phyloP scores from a whole-genome alignment of 345 rosid species.

The Gossypium thurberi region DNA sequence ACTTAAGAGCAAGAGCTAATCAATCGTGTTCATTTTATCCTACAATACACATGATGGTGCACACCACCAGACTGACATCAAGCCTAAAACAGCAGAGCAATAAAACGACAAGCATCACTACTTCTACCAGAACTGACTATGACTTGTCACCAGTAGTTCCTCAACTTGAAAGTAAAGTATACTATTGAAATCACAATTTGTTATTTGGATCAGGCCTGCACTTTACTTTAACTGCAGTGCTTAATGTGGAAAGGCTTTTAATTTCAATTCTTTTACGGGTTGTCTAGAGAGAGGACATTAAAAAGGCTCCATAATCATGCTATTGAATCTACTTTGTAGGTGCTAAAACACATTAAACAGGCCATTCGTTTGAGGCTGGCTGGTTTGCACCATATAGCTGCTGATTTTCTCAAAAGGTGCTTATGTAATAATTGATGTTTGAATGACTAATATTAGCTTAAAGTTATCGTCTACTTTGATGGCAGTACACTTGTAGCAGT shows the following conservation, averaged over 20 bases:
- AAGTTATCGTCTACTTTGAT: not conserved
- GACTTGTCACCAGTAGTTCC: constrained; percentile 4
- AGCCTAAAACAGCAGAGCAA: not conserved
- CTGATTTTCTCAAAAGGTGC: too few relatives aligned
- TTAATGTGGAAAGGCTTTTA: not conserved
- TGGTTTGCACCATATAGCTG: too few relatives aligned
- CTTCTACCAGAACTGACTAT: not conserved
- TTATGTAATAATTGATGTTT: too few relatives aligned
- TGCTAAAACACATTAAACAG: too few relatives aligned
- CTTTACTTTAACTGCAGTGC: too few relatives aligned
- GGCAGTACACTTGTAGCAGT: not conserved
- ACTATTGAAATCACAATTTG: not conserved
- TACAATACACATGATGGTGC: not conserved
- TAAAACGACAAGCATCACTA: not conserved
- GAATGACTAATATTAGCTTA: not conserved
- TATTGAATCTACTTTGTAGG: too few relatives aligned
- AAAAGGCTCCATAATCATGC: too few relatives aligned
- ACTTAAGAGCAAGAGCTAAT: not conserved
- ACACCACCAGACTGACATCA: not conserved
- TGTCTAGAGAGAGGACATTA: not conserved
- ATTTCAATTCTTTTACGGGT: not conserved
- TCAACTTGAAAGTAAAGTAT: constrained; percentile 1
- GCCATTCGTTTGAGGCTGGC: too few relatives aligned
- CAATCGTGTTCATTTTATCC: not conserved
- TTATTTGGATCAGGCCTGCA: not conserved